Evolutionary conservation across 257 asterid species (phyloP).

Genomic region (Leonotis leonurus): DNA sequence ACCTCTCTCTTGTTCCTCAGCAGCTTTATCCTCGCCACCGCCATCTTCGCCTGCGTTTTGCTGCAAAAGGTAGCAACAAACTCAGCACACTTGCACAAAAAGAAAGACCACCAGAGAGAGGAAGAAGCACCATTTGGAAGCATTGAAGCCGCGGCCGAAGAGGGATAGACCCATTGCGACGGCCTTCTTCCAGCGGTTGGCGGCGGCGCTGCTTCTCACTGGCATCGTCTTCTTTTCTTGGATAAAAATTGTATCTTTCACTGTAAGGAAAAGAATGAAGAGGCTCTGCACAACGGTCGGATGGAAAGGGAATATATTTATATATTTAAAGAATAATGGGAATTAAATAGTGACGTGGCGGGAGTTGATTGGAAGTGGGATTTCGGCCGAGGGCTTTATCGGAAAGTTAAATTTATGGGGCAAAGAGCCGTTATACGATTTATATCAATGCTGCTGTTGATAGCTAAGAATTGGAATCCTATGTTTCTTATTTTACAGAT

Average conservation of each 20-base stretch:
- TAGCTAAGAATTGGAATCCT: constrained; percentile 14
- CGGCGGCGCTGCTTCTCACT: constrained; percentile 40
- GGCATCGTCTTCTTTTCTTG: constrained; percentile 29
- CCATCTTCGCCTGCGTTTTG: constrained; percentile 95
- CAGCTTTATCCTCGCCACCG: constrained; percentile 90
- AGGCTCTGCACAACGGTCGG: constrained; percentile 60
- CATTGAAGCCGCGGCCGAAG: constrained; percentile 57
- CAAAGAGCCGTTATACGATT: constrained; percentile 35
- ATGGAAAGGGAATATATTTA: constrained; percentile 4
- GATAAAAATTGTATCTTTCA: not conserved
- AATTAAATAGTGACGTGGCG: constrained; percentile 31
- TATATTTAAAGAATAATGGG: not conserved
- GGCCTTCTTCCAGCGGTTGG: constrained; percentile 59
- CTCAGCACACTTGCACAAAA: constrained; percentile 2
- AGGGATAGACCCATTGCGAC: constrained; percentile 47
- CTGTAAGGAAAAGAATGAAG: constrained; percentile 7
- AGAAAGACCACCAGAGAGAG: not conserved
- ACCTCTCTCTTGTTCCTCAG: constrained; percentile 95
- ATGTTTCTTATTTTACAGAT: not conserved
- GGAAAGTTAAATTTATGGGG: constrained; percentile 2
- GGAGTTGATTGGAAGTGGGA: constrained; percentile 5
- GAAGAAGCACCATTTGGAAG: constrained; percentile 64
- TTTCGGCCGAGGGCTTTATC: constrained; percentile 16
- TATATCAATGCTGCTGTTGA: not conserved
- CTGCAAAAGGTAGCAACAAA: constrained; percentile 20